Base-by-base conservation (phyloP, 768 basidiomycete genomes). In the Suillus lakei region DNA sequence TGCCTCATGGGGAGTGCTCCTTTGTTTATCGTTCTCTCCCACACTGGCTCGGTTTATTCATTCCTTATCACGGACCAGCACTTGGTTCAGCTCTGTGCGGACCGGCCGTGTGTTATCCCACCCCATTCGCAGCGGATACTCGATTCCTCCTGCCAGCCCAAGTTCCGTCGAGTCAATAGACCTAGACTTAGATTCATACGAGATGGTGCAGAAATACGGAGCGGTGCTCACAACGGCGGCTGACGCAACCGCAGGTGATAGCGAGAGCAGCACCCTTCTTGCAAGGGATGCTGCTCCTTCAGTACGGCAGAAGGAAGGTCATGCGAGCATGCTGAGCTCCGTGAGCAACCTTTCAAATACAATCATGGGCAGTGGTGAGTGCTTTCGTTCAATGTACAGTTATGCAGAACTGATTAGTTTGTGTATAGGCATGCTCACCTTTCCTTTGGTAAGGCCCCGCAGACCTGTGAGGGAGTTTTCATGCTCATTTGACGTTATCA, bases 261-360 rank as follows among this genome's bases (percentile, higher is more conserved):
- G 81, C 61, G 91, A 93, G 75, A 76, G 75, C 51, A 87, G 86
- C 72, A 84, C 91, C 15, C 78, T 94, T 63, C 81, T 94, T 41
- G 86, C 85, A 44, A 66, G 61, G 21, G 83, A 77, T 55, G 65
- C 64, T 23, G 62, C 16, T 36, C 65, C 63, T 51, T 54, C 21
- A 54, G 53, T 34, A 18, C 75, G 74, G 60, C 71, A 64, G 59
- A 76, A 67, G 63, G 90, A 91, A 23, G 94, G 94, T 0, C 86
- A 86, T 76, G 94, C 92, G 13, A 86, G 80, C 50, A 75, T 95
- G 32, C 68, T 82, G 23, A 91, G 91, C 68, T 88, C 87, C 59
- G 83, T 93, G 60, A 89, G 91, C 69, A 95, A 95, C 72, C 80
- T 98, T 50, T 81, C 88, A 30, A 98, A 98, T 70, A 98, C 96